Evolutionary conservation across 1,284 basidiomycete species (phyloP).

Genomic region (Apiotrichum gamsii): DNA sequence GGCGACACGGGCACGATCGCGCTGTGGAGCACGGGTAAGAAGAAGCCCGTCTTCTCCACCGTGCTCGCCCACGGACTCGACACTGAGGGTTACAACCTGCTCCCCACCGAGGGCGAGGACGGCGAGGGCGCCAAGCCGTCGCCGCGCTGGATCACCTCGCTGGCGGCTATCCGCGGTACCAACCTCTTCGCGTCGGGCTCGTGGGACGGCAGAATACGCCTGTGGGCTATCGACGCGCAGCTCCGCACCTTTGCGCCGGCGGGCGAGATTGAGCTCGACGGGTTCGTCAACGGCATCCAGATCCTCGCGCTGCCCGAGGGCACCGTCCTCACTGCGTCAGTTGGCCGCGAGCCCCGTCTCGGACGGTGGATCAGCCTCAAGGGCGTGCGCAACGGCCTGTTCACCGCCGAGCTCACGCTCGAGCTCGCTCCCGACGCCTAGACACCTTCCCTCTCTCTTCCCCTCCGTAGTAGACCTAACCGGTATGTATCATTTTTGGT

Average conservation of each 20-base stretch:
- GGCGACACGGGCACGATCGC: conserved; percentile 91
- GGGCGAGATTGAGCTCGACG: conserved; percentile 57
- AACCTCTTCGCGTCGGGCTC: conserved; percentile 90
- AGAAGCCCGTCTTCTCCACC: conserved; percentile 86
- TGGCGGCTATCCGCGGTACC: conserved; percentile 76
- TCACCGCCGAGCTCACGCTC: conserved; percentile 53
- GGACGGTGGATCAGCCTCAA: conserved; percentile 81
- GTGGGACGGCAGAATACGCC: conserved; percentile 78
- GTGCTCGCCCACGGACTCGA: conserved; percentile 71
- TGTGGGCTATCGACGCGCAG: conserved; percentile 79
- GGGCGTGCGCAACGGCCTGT: conserved; percentile 62
- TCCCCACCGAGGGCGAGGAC: conserved; percentile 60
- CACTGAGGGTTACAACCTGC: conserved; percentile 20
- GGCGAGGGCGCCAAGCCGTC: conserved; percentile 70
- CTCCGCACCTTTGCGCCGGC: conserved; percentile 65
- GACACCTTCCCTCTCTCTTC: background rate
- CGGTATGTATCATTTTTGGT: background rate
- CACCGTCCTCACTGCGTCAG: conserved; percentile 66
- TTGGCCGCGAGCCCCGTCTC: conserved; percentile 80
- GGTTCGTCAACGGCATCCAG: conserved; percentile 86
- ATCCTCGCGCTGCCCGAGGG: conserved; percentile 52
- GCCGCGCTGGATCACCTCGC: conserved; percentile 84
- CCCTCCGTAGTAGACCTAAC: too few species aligned
- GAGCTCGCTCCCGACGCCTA: background rate
- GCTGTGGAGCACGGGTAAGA: conserved; percentile 89